Conservation (phyloP, 352 stramenopile species). For the Pythium folliculosum region DNA sequence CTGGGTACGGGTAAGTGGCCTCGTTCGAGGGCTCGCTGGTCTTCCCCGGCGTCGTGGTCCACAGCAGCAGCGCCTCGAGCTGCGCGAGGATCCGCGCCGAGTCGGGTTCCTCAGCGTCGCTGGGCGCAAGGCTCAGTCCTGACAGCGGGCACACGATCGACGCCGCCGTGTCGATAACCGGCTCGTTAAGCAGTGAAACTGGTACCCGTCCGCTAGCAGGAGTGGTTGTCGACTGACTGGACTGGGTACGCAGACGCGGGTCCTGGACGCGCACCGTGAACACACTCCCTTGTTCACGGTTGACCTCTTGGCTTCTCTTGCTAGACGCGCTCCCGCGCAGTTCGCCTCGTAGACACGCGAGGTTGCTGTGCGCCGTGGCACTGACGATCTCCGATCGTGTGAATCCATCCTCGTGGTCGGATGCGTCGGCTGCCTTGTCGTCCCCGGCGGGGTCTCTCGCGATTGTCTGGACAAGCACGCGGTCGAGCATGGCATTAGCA, state of each 20-base stretch:
- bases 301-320: neutral
- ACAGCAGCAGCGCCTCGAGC: constrained; percentile 52
- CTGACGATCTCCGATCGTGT: neutral
- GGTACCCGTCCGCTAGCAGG: neutral
- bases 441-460: neutral
- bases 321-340: neutral
- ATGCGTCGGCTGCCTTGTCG: constrained; percentile 9
- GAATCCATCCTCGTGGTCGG: constrained; percentile 64
- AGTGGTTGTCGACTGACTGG: neutral
- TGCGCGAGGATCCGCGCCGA: constrained; percentile 53
- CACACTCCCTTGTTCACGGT: constrained; percentile 15
- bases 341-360: constrained; percentile 8
- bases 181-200: constrained; percentile 50
- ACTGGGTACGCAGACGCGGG: constrained; percentile 34
- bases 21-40: neutral
- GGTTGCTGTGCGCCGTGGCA: constrained; percentile 15
- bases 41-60: constrained; percentile 39
- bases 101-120: constrained; percentile 68
- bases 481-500: constrained; percentile 39
- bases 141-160: constrained; percentile 67
- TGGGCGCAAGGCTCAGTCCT: constrained; percentile 35
- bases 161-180: constrained; percentile 26
- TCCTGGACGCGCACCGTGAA: constrained; percentile 46
- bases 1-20: constrained; percentile 35
- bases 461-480: constrained; percentile 4